phyloP scores from a whole-genome alignment of 768 basidiomycete species.

The Trametopsis cervina region DNA sequence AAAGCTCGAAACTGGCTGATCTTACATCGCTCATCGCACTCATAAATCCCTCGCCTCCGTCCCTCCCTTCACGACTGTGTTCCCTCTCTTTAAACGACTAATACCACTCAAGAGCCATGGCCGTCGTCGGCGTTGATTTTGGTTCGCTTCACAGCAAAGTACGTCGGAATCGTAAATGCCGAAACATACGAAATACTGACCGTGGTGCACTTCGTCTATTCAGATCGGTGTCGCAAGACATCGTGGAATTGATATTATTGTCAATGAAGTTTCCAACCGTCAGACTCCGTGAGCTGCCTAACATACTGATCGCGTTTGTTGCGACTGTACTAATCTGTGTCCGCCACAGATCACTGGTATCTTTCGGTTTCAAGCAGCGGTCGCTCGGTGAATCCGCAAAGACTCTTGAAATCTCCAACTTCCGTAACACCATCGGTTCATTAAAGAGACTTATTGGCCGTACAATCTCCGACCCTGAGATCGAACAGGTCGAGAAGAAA shows the following conservation, averaged over 20 bases:
- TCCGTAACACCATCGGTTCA: conserved; percentile 92
- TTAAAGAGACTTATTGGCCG: conserved; percentile 89
- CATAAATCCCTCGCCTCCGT: conserved; percentile 8
- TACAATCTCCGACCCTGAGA: conserved; percentile 71
- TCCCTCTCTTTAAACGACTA: conserved; percentile 4
- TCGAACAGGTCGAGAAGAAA: conserved; percentile 81
- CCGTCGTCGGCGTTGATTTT: conserved; percentile 94
- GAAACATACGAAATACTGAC: neutral
- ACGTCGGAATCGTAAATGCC: conserved; percentile 12
- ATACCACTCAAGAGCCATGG: conserved; percentile 39
- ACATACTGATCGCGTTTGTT: neutral
- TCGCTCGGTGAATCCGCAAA: conserved; percentile 93
- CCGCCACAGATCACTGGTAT: conserved; percentile 74
- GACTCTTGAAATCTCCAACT: conserved; percentile 96
- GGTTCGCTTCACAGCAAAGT: conserved; percentile 89
- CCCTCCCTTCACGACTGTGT: conserved; percentile 4
- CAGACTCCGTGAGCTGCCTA: conserved; percentile 74
- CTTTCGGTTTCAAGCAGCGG: conserved; percentile 88
- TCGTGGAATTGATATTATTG: conserved; percentile 97
- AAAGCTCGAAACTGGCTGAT: conserved; percentile 11
- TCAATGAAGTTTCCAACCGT: conserved; percentile 96
- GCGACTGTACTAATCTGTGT: neutral
- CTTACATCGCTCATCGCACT: conserved; percentile 5
- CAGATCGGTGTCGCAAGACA: conserved; percentile 94
- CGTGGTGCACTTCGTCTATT: conserved; percentile 13